phyloP scores from a whole-genome alignment of 257 asterid genomes.

The Parsonsia alboflavescens region DNA sequence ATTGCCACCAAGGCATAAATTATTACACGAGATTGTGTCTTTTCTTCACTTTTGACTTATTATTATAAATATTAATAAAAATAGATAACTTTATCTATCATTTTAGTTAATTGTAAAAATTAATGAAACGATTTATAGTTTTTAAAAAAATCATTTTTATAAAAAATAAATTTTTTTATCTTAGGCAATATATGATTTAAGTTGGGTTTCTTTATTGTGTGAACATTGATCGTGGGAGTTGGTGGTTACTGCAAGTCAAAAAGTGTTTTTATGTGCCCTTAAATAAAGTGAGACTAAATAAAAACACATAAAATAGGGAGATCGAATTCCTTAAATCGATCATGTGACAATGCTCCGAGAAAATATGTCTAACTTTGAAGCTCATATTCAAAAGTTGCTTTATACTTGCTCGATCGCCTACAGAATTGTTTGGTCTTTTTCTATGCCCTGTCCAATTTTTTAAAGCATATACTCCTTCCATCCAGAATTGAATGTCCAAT shows the following conservation, averaged over 20 bases:
- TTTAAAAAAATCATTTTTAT: too few relatives aligned
- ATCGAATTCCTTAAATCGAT: conserved; percentile 11
- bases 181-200: too few relatives aligned
- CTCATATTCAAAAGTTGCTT: conserved; percentile 1
- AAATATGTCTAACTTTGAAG: background rate
- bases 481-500: too few relatives aligned
- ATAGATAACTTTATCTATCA: too few relatives aligned
- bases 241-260: conserved; percentile 14
- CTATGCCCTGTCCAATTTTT: background rate
- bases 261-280: background rate
- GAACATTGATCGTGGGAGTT: conserved; percentile 5
- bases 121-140: too few relatives aligned
- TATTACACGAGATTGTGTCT: too few relatives aligned
- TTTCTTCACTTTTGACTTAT: too few relatives aligned
- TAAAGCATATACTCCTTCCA: too few relatives aligned
- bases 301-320: background rate
- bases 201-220: background rate
- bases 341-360: background rate
- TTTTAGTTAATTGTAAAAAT: too few relatives aligned
- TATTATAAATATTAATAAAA: too few relatives aligned
- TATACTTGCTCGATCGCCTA: background rate
- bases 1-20: conserved; percentile 7
- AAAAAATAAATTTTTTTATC: too few relatives aligned
- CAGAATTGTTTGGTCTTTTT: background rate
- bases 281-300: background rate